Evolutionary conservation across 352 stramenopile species (phyloP).

Genomic region (Nothophytophthora sp.): DNA sequence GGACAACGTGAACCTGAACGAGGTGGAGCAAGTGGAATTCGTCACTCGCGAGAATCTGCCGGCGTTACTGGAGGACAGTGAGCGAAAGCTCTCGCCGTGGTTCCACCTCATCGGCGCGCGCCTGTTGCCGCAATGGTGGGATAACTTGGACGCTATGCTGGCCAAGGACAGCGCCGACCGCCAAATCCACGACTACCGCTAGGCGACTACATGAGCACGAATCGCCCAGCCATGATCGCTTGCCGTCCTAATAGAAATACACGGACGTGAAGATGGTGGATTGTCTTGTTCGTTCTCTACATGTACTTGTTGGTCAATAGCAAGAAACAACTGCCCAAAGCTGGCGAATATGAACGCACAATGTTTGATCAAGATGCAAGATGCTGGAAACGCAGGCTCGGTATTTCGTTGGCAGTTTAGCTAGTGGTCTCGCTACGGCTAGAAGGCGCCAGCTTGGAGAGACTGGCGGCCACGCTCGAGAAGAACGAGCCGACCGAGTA

Average conservation of each 20-base stretch:
- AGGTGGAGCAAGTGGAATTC: constrained; percentile 92
- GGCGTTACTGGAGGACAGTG: constrained; percentile 52
- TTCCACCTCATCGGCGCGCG: constrained; percentile 78
- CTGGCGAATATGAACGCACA: constrained; percentile 11
- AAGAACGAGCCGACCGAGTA: constrained; percentile 85
- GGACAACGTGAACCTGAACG: constrained; percentile 91
- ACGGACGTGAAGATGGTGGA: no score
- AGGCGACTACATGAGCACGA: background rate
- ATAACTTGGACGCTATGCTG: constrained; percentile 63
- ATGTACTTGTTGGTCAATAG: no score
- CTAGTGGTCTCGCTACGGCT: constrained; percentile 44
- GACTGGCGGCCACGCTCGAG: constrained; percentile 57
- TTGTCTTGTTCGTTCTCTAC: no score
- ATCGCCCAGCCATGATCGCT: background rate
- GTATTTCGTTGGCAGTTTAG: constrained; percentile 3
- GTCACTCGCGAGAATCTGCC: constrained; percentile 70
- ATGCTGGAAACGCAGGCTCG: constrained; percentile 5
- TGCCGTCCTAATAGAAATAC: background rate
- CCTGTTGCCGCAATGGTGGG: constrained; percentile 74
- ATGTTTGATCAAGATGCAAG: constrained; percentile 3
- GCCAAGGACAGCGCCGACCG: constrained; percentile 47
- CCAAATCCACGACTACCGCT: constrained; percentile 69
- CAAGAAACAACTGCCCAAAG: constrained; percentile 2
- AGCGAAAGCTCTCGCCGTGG: constrained; percentile 79
- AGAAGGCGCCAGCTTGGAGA: constrained; percentile 46